A percentile compares a stretch with the other conserved stretches of the same genome.
phyloP scores from a whole-genome alignment of 2,329 filamentous ascomycete species.

The Epichloe elymi region DNA sequence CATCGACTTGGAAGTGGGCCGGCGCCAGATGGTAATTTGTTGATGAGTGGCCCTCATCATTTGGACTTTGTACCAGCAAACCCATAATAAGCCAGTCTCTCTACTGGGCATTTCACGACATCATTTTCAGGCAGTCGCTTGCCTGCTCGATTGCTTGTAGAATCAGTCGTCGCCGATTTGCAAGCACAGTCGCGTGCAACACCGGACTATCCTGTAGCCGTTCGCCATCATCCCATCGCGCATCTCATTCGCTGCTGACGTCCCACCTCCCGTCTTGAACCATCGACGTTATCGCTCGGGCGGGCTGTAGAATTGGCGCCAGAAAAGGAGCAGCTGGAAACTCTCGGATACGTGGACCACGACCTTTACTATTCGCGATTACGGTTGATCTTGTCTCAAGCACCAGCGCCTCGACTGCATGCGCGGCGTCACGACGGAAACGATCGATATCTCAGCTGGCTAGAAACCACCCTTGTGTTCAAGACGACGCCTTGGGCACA shows the following conservation, averaged over 20 bases:
- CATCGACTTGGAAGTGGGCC: neutral
- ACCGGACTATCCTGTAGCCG: neutral
- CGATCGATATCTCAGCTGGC: neutral
- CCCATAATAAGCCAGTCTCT: neutral
- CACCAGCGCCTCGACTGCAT: neutral
- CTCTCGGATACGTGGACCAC: neutral
- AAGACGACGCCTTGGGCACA: slow-evolving; percentile 12
- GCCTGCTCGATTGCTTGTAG: neutral
- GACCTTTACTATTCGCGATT: neutral
- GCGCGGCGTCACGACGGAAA: neutral
- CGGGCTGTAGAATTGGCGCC: neutral
- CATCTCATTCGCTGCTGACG: neutral
- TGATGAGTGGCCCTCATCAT: neutral
- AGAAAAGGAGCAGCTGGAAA: neutral
- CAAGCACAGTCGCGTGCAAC: neutral
- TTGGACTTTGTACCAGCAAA: neutral
- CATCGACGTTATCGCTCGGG: neutral
- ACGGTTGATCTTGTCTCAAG: neutral
- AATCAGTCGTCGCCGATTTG: neutral
- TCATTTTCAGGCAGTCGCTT: neutral
- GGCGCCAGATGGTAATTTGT: neutral
- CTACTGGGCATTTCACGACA: neutral
- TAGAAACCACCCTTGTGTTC: neutral
- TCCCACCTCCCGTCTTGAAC: neutral
- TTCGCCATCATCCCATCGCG: neutral